Conservation (phyloP, 768 basidiomycete genomes). For the Hygrophoropsis aurantiaca region DNA sequence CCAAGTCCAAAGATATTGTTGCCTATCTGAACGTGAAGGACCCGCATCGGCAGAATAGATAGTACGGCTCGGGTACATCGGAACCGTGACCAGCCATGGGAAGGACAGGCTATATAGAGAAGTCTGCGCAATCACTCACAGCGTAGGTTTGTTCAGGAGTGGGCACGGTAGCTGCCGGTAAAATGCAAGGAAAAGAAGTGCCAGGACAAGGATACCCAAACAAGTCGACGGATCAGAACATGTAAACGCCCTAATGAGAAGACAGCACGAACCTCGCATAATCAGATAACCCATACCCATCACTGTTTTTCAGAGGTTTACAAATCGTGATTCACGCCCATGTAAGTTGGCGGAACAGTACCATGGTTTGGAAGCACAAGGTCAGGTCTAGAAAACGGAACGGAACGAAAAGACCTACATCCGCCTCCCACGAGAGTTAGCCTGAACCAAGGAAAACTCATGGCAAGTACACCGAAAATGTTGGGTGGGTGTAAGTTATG, state of each 20-base stretch:
- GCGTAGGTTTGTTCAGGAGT: conserved; percentile 36
- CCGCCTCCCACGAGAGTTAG: conserved; percentile 45
- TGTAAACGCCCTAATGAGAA: conserved; percentile 5
- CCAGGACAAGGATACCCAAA: conserved; percentile 3
- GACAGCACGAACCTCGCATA: conserved; percentile 53
- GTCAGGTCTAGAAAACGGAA: conserved; percentile 7
- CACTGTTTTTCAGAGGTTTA: conserved; percentile 35
- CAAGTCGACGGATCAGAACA: conserved; percentile 10
- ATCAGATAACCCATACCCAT: conserved; percentile 54
- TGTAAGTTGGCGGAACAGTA: neutral
- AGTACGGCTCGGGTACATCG: neutral
- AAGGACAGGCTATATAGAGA: neutral
- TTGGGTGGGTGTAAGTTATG: too few relatives aligned
- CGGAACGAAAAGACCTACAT: conserved; percentile 37
- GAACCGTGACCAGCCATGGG: neutral
- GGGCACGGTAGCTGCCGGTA: conserved; percentile 30
- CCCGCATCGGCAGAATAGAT: neutral
- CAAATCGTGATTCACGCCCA: neutral
- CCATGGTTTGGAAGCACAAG: neutral
- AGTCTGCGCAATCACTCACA: conserved; percentile 20
- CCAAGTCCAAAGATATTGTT: neutral
- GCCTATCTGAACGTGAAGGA: neutral
- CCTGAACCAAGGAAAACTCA: conserved; percentile 60
- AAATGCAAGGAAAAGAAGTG: conserved; percentile 4
- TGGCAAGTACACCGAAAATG: conserved; percentile 21